These are phyloP conservation scores for Henckelia pumila DNA, from an alignment of 257 asterid species.

Conservation along the genomic window DNA sequence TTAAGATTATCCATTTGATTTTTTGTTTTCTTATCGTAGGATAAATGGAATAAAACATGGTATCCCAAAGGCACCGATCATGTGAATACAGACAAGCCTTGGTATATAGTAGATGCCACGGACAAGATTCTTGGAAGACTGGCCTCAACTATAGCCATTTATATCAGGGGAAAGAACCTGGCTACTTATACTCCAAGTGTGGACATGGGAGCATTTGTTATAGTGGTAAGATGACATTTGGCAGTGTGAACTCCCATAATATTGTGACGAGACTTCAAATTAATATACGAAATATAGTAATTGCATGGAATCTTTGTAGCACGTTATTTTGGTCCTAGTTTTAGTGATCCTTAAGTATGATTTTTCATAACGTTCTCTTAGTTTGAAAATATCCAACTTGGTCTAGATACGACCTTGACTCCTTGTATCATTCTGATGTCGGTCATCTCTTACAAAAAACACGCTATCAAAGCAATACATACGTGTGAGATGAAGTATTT, in stretches of 20 bases:
- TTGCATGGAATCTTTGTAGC: background rate
- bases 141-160: constrained; percentile 85
- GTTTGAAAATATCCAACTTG: background rate
- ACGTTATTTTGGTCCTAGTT: background rate
- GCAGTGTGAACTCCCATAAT: background rate
- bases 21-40: constrained; percentile 44
- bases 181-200: constrained; percentile 93
- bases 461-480: background rate
- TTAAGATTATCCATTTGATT: constrained; percentile 9
- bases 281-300: too few relatives aligned
- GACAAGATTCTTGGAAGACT: constrained; percentile 89
- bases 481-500: background rate
- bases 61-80: constrained; percentile 93
- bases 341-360: background rate
- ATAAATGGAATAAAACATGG: constrained; percentile 93
- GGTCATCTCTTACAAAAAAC: constrained; percentile 6
- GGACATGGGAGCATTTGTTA: constrained; percentile 96
- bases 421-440: constrained; percentile 1
- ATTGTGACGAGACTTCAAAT: background rate
- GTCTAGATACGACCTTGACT: background rate
- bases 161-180: constrained; percentile 89
- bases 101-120: constrained; percentile 90
- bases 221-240: constrained; percentile 54
- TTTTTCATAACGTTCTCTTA: background rate
- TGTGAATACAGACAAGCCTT: constrained; percentile 69